Base-by-base conservation (phyloP, 1,284 basidiomycete genomes). In the Heliocybe sulcata region DNA sequence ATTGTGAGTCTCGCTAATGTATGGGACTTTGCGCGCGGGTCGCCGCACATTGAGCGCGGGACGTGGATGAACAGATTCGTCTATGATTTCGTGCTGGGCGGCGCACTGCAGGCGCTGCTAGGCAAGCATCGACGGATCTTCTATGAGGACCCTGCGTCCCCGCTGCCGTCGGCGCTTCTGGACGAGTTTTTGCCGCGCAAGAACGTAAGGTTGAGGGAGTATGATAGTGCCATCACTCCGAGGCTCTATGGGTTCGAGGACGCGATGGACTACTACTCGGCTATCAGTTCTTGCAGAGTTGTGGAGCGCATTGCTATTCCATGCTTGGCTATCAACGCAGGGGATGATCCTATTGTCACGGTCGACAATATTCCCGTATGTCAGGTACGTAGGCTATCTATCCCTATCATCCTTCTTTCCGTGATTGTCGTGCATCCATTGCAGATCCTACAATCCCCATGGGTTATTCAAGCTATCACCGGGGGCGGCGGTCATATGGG, bases 401-500 rank as follows among this genome's bases (percentile, higher is more conserved):
- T 4, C 16, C 4, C n/a, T 22, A 45, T 54, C 4, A 47, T 42
- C 26, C n/a, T 25, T 49, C 4, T 49, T n/a, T 4, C 11, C 11
- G 6, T 49, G 12, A 49, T 16, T 45, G 42, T 26, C 8, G n/a
- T 42, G 16, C 4, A n/a, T 23, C 25, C 11, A 20, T 25, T 49
- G 47, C 23, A 49, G 27, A 25, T 59, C 27, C 35, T 38, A 2
- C 22, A 55, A 35, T 64, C 58, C 52, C 65, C 65, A 6, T 62
- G 57, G 56, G 33, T 65, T 6, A 55, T 64, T 20, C 56, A 67
- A 14, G 65, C 63, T 12, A 56, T 60, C 26, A 67, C 66, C 1
- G 53, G 49, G 11, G 51, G 56, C 2, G 66, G 66, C 11, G 65
- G 65, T 6, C 65, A 68, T 55, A 59, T 67, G 19, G 66, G 66